These are phyloP conservation scores for Suillus decipiens DNA, from an alignment of 768 basidiomycete species.

Conservation along the genomic window DNA sequence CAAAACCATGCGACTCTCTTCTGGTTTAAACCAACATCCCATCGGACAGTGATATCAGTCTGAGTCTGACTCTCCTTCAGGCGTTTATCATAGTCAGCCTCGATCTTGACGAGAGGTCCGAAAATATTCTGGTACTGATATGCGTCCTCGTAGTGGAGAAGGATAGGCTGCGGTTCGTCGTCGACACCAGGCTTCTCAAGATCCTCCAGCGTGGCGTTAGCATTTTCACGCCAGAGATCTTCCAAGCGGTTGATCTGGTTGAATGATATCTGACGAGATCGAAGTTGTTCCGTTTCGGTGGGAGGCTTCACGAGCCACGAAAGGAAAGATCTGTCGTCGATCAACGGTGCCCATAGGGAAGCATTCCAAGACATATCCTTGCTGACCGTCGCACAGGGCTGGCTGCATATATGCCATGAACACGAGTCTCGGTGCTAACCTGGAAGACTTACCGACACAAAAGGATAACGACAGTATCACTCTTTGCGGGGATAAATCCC, in stretches of 20 bases:
- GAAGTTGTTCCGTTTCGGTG: constrained; percentile 91
- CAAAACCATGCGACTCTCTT: constrained; percentile 99
- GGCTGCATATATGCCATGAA: constrained; percentile 47
- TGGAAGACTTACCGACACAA: constrained; percentile 78
- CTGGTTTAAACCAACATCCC: constrained; percentile 98
- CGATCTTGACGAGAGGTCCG: constrained; percentile 98
- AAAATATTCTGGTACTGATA: constrained; percentile 99
- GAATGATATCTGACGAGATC: constrained; percentile 96
- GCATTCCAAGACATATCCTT: constrained; percentile 99
- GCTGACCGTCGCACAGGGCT: constrained; percentile 96
- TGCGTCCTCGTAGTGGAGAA: constrained; percentile 94
- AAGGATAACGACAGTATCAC: constrained; percentile 96
- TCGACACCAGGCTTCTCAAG: constrained; percentile 97
- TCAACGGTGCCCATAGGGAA: constrained; percentile 95
- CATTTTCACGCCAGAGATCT: constrained; percentile 97
- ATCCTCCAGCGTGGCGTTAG: constrained; percentile 92
- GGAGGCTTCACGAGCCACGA: constrained; percentile 99
- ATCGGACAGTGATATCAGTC: constrained; percentile 92
- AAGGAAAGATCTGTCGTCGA: constrained; percentile 98
- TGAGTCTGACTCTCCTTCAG: constrained; percentile 99
- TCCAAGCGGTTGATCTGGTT: constrained; percentile 96
- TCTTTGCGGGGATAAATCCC: constrained; percentile 98
- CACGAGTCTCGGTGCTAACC: neutral
- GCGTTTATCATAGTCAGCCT: constrained; percentile 97
- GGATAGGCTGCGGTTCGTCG: constrained; percentile 93